Base-by-base conservation (phyloP, 2,329 filamentous ascomycete species). In the Calonectria leucothoes region DNA sequence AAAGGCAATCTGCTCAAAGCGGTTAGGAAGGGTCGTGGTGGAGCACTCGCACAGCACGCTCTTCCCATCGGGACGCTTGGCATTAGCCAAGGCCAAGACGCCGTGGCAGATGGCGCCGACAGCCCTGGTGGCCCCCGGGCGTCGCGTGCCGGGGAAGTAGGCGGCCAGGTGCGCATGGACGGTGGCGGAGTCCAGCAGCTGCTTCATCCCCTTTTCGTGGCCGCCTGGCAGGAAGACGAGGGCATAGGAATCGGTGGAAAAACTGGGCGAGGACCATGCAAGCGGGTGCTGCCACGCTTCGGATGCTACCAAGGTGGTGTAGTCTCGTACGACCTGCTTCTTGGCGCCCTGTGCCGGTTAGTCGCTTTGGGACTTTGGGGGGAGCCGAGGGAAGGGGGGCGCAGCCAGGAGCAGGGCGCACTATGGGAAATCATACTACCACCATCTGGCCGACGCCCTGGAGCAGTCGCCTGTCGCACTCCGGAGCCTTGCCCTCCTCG, bases 101-200 rank as follows among this genome's bases (percentile, higher is more conserved):
- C 89, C 89, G 78, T 90, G 88, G 75, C 89, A 90, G 4, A 90
- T 84, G 6, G 88, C 88, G 0, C 84, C 87, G 29, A 89, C 80
- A 4, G 82, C 83, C 75, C 88, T 89, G 2, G 76, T 81, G 20
- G 84, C 65, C 17, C 55, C 81, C 3, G 86, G 85, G 75, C 86
- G 88, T 66, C 80, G 82, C 0, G 88, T 89, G 69, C 82, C 74
- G 8, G 88, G 88, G 73, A 90, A 90, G 79, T 87, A 90, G 20
- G 82, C 81, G 2, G 82, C 83, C 4, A 90, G 77, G 14, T 87
- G 84, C 35, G 77, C 78, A 66, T 90, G 88, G 6, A 89, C 84
- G 8, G 78, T 75, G 2, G 82, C 75, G 4, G 87, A 88, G 72
- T 90, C 88, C 73, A 90, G 87, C 70, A 90, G 81, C 76, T 90